Evolutionary conservation across 495 filamentous ascomycete species (phyloP), one percentile per base, ranked within the genome.

Genomic region (Diplogelasinospora grovesii): DNA sequence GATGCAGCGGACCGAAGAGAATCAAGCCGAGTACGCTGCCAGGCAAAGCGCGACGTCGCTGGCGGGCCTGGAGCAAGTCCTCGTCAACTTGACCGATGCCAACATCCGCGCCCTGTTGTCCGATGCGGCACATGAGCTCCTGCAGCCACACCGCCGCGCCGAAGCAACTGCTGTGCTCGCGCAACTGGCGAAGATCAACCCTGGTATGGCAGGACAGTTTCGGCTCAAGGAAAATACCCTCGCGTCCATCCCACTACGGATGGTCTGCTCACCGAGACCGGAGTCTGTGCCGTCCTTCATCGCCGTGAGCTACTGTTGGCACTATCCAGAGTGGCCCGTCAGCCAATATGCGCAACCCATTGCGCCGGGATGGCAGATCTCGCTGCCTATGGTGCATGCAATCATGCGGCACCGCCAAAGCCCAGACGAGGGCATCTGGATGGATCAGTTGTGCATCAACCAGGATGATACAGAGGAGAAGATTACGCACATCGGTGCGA

Each of bases 391-490:
- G 55, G 39, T 50, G 34, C 30, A 47, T 11, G 55, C 52, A 10
- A 40, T 59, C 2, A 39, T 55, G 28, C 29, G 8, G 1, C 36
- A 43, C 2, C 43, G 48, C 1, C 5, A 14, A 8, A 15, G 3
- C 11, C 20, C 31, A 0, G 36, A 36, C 11, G 52, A 52, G 24
- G 49, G 36, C 0, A 44, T 62, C 0, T 64, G 61, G 61, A 37
- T 62, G 7, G 56, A 63, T 25, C 45, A 52, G 25, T 42, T 62
- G 22, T 63, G 59, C 37, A 65, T 63, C 45, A 53, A 61, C 43
- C 59, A 65, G 21, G 22, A 6, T 3, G 40, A 57, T 27, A 45
- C 43, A 8, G 40, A 7, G 0, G 53, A 65, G 29, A 63, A 57
- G 22, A 32, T 18, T 0, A 25, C 37, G 2, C 52, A 60, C 18